Base-by-base conservation (phyloP, 169 alveolate genomes). In the Cryptosporidium tyzzeri region DNA sequence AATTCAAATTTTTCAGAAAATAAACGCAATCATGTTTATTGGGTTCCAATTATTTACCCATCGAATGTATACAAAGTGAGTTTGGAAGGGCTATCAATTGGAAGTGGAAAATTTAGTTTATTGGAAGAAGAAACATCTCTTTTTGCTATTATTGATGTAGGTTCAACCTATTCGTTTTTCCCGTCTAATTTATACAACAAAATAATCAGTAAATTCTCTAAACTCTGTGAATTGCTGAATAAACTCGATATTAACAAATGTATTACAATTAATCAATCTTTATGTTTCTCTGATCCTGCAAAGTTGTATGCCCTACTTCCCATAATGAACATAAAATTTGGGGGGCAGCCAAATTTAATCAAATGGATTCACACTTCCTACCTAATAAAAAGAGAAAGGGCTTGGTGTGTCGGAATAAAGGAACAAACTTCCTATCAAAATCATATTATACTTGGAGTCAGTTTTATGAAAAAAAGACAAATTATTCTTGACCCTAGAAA, bases 401-500 rank as follows among this genome's bases (percentile, higher is more conserved):
- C 8, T 9, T 80, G 89, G 89, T 80, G 89, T 9, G 26, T 65
- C 4, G 89, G 80, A 16, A 80, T 80, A 48, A 65, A 41, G 29
- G 89, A 80, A 9, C 74, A 80, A 21, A 62, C 51, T n/a, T 37
- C 50, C 2, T 29, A 10, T 37, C 26, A 37, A 18, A 65, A 62
- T 33, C 26, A 29, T 61, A 62, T 62, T 44, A 80, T 80, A 18
- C 41, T 80, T 35, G 89, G 89, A 35, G 62, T 80, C 7, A 80
- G 89, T 29, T 80, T 59, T 58, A 61, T 80, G 5, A 80, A 61
- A 41, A 80, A 80, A 37, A 80, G 9, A 62, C 89, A 80, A 62
- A 35, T 80, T n/a, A 80, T 80, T 41, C 55, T 80, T 1, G 89
- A 80, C 41, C 75, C 75, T 41, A 29, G 8, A 61, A 62, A 65